Percentiles rank a stretch among this genome's conserved stretches.
These are phyloP conservation scores for Polytrichum formosum DNA, from an alignment of 225 moss, liverwort and hornwort species.

Conservation along the genomic window DNA sequence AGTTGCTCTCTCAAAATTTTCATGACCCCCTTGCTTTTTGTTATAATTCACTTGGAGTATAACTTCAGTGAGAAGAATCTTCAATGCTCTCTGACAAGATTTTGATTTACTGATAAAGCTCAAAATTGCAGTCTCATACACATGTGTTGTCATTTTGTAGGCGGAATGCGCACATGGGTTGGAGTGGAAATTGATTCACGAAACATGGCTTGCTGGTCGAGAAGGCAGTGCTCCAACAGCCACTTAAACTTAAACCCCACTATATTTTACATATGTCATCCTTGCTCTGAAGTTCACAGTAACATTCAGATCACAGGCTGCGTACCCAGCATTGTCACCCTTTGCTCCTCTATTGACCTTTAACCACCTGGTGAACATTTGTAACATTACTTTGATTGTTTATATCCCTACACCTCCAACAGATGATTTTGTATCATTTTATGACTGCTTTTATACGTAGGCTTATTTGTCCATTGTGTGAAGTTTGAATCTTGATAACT, in stretches of 20 bases:
- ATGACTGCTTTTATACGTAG: background rate
- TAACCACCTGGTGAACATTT: constrained; percentile 1
- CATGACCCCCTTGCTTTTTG: background rate
- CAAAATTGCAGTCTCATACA: too few relatives aligned
- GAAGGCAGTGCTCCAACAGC: constrained; percentile 28
- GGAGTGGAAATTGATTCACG: constrained; percentile 78
- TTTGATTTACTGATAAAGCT: too few relatives aligned
- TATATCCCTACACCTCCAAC: background rate
- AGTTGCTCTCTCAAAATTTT: constrained; percentile 11
- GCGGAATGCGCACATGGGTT: constrained; percentile 62
- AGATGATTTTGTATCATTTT: background rate
- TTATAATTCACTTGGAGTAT: too few relatives aligned
- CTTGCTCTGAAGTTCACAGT: background rate
- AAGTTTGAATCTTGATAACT: too few relatives aligned
- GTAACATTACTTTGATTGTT: background rate
- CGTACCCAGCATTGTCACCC: background rate
- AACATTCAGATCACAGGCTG: background rate
- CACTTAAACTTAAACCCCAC: constrained; percentile 9
- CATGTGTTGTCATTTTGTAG: constrained; percentile 24
- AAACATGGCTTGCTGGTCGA: constrained; percentile 71
- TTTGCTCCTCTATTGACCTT: background rate
- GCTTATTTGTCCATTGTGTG: too few relatives aligned
- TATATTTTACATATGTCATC: background rate
- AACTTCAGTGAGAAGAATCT: too few relatives aligned
- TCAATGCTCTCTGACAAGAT: background rate